phyloP scores from a whole-genome alignment of 1,284 basidiomycete species.

The Cryptococcus jaspeensis region DNA sequence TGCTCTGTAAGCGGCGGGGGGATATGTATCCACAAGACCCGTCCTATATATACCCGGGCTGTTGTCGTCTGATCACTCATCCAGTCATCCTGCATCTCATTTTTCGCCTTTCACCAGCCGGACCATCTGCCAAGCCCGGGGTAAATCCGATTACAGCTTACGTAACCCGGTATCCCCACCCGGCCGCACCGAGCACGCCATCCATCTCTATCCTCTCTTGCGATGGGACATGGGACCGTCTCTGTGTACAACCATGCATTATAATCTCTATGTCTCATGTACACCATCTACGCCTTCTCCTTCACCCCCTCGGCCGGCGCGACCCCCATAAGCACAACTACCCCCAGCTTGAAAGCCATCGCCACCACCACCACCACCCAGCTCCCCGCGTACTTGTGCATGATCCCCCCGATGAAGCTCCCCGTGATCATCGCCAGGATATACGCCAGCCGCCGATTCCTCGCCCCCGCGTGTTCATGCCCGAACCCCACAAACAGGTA shows the following conservation, averaged over 20 bases:
- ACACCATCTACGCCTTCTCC: slow-evolving; percentile 1
- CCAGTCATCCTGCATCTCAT: too few relatives aligned
- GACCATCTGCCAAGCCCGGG: too few relatives aligned
- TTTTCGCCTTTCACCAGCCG: too few relatives aligned
- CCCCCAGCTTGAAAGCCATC: slow-evolving; percentile 31
- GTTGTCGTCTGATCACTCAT: background rate
- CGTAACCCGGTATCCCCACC: too few relatives aligned
- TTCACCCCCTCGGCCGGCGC: slow-evolving; percentile 16
- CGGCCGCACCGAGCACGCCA: too few relatives aligned
- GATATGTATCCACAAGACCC: background rate
- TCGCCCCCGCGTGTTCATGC: slow-evolving; percentile 26
- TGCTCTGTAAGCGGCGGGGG: too few relatives aligned
- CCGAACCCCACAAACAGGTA: slow-evolving; percentile 34
- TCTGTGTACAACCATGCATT: too few relatives aligned
- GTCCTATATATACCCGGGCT: background rate
- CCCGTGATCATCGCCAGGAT: slow-evolving; percentile 42
- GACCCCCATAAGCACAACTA: slow-evolving; percentile 20
- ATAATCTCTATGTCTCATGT: too few relatives aligned
- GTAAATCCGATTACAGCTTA: too few relatives aligned
- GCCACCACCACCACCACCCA: slow-evolving; percentile 42
- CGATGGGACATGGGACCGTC: background rate
- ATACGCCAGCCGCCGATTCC: slow-evolving; percentile 43
- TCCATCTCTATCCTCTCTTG: too few relatives aligned
- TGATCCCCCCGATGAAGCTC: slow-evolving; percentile 38
- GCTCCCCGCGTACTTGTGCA: slow-evolving; percentile 36